A percentile compares a stretch with the other conserved stretches of the same genome.
phyloP scores from a whole-genome alignment of 1,284 basidiomycete genomes.

The Phellinidium pouzarii region DNA sequence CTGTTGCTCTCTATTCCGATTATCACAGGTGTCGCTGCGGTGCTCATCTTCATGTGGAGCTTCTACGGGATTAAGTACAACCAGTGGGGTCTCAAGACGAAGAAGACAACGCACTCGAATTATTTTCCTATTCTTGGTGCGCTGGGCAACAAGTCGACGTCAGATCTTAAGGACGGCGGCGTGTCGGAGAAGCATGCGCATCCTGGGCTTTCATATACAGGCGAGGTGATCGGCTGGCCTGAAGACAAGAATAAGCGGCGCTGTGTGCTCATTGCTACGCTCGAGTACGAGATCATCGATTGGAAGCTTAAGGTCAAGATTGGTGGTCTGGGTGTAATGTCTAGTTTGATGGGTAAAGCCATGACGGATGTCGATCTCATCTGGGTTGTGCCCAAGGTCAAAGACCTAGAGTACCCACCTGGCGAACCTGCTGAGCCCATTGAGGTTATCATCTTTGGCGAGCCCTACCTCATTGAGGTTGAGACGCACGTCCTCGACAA shows the following conservation, averaged over 20 bases:
- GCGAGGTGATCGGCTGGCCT: slow-evolving; percentile 84
- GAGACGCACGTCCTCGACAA: slow-evolving; percentile 89
- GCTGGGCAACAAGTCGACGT: slow-evolving; percentile 57
- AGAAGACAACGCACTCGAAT: slow-evolving; percentile 52
- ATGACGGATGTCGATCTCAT: slow-evolving; percentile 93
- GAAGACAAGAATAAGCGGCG: slow-evolving; percentile 84
- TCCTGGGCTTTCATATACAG: slow-evolving; percentile 36
- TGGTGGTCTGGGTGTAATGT: slow-evolving; percentile 95
- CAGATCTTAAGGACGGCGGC: slow-evolving; percentile 52
- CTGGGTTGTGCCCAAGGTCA: slow-evolving; percentile 91
- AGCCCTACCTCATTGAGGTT: slow-evolving; percentile 90
- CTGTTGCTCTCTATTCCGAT: slow-evolving; percentile 76
- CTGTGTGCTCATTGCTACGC: slow-evolving; percentile 83
- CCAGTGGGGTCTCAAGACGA: slow-evolving; percentile 76
- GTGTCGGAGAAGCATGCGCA: slow-evolving; percentile 58
- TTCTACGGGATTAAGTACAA: slow-evolving; percentile 95
- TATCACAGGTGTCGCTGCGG: slow-evolving; percentile 77
- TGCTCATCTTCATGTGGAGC: slow-evolving; percentile 85
- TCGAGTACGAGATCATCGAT: slow-evolving; percentile 93
- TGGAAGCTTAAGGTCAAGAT: slow-evolving; percentile 97
- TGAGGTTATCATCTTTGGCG: slow-evolving; percentile 92
- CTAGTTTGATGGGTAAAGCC: slow-evolving; percentile 90
- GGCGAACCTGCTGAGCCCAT: slow-evolving; percentile 90
- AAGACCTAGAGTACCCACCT: slow-evolving; percentile 84
- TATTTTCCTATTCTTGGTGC: slow-evolving; percentile 73